Base-by-base conservation (phyloP, 805 yeast species). In the Candida broadrunensis region DNA sequence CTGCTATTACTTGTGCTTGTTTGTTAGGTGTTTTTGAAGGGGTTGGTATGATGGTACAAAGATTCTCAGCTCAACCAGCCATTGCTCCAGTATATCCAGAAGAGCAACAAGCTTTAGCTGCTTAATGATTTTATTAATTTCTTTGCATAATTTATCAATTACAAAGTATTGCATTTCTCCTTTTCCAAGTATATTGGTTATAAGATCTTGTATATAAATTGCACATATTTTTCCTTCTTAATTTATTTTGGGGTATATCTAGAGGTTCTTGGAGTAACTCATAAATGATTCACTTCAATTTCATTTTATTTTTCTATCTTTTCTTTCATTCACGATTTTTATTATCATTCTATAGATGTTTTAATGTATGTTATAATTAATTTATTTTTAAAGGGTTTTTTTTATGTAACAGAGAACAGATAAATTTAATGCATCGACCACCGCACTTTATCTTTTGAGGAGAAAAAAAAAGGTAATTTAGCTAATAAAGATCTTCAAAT, bases 1-100 rank as follows among this genome's bases (percentile, higher is more conserved):
- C 95, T 46, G 98, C 98, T 54, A 89, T 93, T 54, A 86, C 96
- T 23, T 93, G 99, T 81, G 98, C 96, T 26, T 87, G 96, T 76
- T 79, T 93, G 53, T 76, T 93, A 60, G 99, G 97, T 59, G 93
- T 88, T 38, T 86, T 93, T 56, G 99, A 93, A 72, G 99, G 99
- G 77, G 97, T 88, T 38, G 98, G 98, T 59, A 80, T 91, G 77
- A 87, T 90, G 81, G 80, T 91, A 77, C 95, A 85, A 65, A 81
- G 97, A 71, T 80, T 81, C 58, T 79, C 85, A 77, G 96, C 96
- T 23, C 89, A 87, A 60, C 74, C 74, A n/a, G 52, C 70, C 14
- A 51, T 67, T 48, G 73, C 72, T n/a, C 74, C 74, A n/a, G 61
- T 58, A 26, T 70, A 64, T 50, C 72, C 73, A 5, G 75, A 68